Base-by-base conservation (phyloP, 1,139 yeast species). In the Zygosaccharomyces pseudobailii region DNA sequence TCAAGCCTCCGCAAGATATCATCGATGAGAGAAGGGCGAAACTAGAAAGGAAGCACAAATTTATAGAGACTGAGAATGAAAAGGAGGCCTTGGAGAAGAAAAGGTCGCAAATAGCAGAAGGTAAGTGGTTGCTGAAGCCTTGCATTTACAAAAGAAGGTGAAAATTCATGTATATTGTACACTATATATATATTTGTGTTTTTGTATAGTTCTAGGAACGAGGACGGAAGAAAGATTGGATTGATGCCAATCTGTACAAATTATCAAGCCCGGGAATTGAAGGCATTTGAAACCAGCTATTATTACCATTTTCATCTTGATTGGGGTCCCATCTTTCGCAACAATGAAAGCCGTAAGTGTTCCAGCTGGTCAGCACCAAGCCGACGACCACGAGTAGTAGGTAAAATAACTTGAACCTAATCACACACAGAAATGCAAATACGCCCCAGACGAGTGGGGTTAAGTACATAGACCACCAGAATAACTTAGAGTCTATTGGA, bases 91-190 rank as follows among this genome's bases (percentile, higher is more conserved):
- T 84, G 45, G 79, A 80, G 48, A 62, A 63, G 41, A 80, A 75
- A 57, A 75, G 94, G 59, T 63, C 68, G n/a, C 70, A 73, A 49
- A 66, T 65, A 6, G 84, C 92, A 0, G 95, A 87, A 61, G 95
- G 95, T 9, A 78, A 84, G 59, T 88, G 96, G 95, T 71, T 89
- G 48, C 74, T 92, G 55, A 92, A 90, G 66, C 98, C 99, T 5
- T 92, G 98, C 70, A 87, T 92, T 51, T 92, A 92, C 69, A 92
- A 92, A 67, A 79, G 96, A 70, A 78, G 98, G 58, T 92, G 69
- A 59, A 31, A 9, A 13, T 40, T 39, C 28, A 25, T 45, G 27
- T 31, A 31, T 24, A 13, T 13, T 13, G 17, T 13, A 13, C 17
- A 13, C 28, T 43, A 21, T 39, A 42, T 38, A 37, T 32, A 30